These are phyloP conservation scores for Bacidia rubella DNA, from an alignment of 495 filamentous ascomycete genomes.

Conservation along the genomic window DNA sequence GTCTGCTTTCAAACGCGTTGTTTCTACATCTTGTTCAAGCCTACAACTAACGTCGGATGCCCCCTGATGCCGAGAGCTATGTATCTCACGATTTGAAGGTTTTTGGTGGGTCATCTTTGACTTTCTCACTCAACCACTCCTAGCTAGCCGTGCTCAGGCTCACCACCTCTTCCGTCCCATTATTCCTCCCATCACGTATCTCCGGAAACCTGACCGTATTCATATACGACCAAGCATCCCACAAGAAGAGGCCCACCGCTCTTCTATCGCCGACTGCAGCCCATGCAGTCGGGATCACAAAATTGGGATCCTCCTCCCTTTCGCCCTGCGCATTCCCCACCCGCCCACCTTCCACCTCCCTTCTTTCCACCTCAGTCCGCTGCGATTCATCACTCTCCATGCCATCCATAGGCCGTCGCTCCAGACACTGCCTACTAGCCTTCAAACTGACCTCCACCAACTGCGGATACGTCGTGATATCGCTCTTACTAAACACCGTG, in stretches of 20 bases:
- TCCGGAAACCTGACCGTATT: neutral
- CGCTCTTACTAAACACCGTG: neutral
- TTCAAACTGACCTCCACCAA: neutral
- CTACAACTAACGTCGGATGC: no score
- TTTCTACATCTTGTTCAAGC: no score
- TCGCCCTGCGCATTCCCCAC: neutral
- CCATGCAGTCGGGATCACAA: neutral
- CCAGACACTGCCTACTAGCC: neutral
- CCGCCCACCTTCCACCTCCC: no score
- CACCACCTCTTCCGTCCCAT: neutral
- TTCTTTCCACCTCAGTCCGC: no score
- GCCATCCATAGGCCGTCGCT: no score
- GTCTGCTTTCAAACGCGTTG: no score
- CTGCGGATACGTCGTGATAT: neutral
- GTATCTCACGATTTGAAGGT: no score
- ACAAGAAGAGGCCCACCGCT: neutral
- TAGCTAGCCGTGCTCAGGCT: no score
- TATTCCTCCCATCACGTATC: neutral
- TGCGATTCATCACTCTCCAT: no score
- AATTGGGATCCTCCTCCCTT: neutral
- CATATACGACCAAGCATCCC: neutral
- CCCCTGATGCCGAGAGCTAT: no score
- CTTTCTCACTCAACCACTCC: no score
- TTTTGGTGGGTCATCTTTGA: no score
- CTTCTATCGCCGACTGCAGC: neutral